Conservation (phyloP, 257 asterid genomes). For the Galeopsis tetrahit region DNA sequence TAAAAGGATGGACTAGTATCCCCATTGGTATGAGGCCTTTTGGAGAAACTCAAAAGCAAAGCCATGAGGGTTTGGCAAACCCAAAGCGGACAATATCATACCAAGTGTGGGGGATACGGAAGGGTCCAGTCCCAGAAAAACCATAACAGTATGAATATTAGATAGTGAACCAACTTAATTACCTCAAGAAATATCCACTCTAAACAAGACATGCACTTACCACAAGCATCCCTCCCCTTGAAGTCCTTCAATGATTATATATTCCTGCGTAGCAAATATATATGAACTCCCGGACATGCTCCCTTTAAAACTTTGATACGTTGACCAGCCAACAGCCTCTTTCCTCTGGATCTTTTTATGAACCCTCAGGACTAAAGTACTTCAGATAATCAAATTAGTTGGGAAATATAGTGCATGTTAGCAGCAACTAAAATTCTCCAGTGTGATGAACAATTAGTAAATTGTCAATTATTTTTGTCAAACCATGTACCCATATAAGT, state of each 20-base stretch:
- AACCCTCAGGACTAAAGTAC: constrained; percentile 58
- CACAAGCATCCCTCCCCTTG: constrained; percentile 57
- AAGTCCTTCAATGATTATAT: constrained; percentile 63
- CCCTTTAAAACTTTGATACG: constrained; percentile 68
- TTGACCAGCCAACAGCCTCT: constrained; percentile 83
- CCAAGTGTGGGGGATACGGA: too few species aligned
- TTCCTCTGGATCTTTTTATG: constrained; percentile 57
- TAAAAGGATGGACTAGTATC: too few species aligned
- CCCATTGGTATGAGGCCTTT: too few species aligned
- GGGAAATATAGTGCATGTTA: constrained; percentile 5
- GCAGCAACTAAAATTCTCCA: neutral
- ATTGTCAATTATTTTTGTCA: too few species aligned
- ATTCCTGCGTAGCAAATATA: constrained; percentile 67
- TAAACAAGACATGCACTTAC: constrained; percentile 44
- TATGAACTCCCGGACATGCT: constrained; percentile 64
- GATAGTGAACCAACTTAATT: too few species aligned
- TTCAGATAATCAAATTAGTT: constrained; percentile 21
- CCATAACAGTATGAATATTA: too few species aligned
- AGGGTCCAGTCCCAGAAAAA: too few species aligned
- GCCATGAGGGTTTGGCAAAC: too few species aligned
- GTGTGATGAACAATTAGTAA: too few species aligned
- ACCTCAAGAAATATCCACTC: neutral
- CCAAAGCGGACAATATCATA: too few species aligned
- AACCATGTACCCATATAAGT: too few species aligned
- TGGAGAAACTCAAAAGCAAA: too few species aligned